A percentile compares a stretch with the other conserved stretches of the same genome.
Conservation (phyloP, 2,329 filamentous ascomycete genomes). For the Fusarium fujikuroi region DNA sequence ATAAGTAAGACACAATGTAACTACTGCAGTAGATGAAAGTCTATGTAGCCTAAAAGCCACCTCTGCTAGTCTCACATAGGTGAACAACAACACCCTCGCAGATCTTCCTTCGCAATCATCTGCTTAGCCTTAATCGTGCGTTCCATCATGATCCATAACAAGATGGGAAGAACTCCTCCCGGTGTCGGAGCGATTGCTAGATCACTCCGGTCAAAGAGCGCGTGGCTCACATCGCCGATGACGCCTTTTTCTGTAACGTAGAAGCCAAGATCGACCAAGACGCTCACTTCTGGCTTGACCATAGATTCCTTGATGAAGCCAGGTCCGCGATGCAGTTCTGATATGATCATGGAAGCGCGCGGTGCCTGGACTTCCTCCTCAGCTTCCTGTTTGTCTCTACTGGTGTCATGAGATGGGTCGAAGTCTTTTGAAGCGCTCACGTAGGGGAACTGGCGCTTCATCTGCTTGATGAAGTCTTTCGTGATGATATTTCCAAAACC, state of each 20-base stretch:
- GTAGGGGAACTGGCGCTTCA: background rate
- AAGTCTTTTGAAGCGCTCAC: background rate
- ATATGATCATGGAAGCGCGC: background rate
- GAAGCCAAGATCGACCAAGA: background rate
- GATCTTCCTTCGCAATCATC: background rate
- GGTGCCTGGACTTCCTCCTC: accelerated
- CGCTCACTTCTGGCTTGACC: background rate
- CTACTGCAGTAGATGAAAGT: too few relatives aligned
- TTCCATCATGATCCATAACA: background rate
- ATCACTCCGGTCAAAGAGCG: background rate
- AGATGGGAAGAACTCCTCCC: background rate
- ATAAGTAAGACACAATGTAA: too few relatives aligned
- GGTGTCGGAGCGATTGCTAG: background rate
- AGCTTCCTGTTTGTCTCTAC: accelerated
- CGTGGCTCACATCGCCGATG: background rate
- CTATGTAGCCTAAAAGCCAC: too few relatives aligned
- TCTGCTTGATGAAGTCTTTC: background rate
- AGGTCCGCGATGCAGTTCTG: background rate
- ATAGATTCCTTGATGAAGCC: accelerated
- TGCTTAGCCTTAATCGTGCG: background rate
- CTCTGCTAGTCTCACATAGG: background rate
- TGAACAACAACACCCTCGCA: background rate
- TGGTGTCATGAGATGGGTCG: accelerated
- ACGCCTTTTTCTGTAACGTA: background rate
- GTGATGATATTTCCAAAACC: background rate